A percentile compares a stretch with the other conserved stretches of the same genome.
phyloP scores from a whole-genome alignment of 345 rosid genomes.

The Citrus sp. region DNA sequence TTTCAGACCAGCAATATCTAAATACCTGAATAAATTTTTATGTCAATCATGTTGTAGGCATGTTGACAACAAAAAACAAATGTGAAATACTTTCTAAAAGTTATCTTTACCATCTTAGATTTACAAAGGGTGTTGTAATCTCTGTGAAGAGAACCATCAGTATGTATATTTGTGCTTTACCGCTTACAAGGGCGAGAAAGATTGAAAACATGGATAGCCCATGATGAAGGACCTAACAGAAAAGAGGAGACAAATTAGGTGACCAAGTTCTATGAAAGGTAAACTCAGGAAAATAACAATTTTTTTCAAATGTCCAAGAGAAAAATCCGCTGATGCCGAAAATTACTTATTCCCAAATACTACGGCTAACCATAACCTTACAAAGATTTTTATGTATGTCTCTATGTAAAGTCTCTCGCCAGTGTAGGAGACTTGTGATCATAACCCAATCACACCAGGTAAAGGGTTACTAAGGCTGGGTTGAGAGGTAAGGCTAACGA shows the following conservation, averaged over 20 bases:
- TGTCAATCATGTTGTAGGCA: neutral
- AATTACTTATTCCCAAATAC: neutral
- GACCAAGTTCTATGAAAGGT: neutral
- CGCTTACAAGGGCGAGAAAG: constrained; percentile 60
- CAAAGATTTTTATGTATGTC: neutral
- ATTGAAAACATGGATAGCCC: constrained; percentile 70
- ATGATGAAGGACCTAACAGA: constrained; percentile 66
- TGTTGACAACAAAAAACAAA: neutral
- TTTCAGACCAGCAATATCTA: constrained; percentile 73
- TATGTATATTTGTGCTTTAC: constrained; percentile 74
- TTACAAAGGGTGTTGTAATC: constrained; percentile 74
- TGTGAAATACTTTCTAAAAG: neutral
- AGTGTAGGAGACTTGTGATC: neutral
- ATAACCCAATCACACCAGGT: neutral
- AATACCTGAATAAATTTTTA: constrained; percentile 47
- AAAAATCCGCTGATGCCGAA: neutral
- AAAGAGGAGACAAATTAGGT: neutral
- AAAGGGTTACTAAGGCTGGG: neutral
- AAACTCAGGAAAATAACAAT: neutral
- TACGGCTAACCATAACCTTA: neutral
- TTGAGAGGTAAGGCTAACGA: neutral
- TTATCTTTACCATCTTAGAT: constrained; percentile 68
- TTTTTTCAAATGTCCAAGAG: neutral
- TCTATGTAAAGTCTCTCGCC: neutral
- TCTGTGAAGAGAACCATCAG: constrained; percentile 81